Evolutionary conservation across 371 early-diverging fungal species (phyloP).

Genomic region (Mortierella sp.): DNA sequence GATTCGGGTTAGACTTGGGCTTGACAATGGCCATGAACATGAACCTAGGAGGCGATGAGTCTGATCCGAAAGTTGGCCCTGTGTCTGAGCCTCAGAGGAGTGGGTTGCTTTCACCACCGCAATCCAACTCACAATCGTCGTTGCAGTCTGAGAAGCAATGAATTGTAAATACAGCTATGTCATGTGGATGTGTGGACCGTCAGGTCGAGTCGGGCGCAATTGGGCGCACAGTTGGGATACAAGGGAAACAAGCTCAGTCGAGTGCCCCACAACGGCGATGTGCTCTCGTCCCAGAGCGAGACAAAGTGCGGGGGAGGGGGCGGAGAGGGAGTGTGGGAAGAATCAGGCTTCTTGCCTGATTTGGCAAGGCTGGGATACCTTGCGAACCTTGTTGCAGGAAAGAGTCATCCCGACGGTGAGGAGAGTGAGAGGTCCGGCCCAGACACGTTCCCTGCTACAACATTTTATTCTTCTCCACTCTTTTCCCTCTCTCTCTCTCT

Average conservation of each 20-base stretch:
- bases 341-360: slow-evolving; percentile 27
- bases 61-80: not conserved
- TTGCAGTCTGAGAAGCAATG: not conserved
- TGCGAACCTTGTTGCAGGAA: slow-evolving; percentile 1
- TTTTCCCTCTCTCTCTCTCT: slow-evolving; percentile 5
- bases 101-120: slow-evolving; percentile 11
- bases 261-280: no score
- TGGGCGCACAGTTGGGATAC: no score
- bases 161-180: not conserved
- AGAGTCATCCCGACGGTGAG: slow-evolving; percentile 15
- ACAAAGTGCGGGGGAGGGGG: no score
- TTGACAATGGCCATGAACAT: slow-evolving; percentile 4
- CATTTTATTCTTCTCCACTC: not conserved
- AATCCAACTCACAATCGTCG: not conserved
- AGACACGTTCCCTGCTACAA: not conserved
- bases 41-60: not conserved
- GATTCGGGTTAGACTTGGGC: slow-evolving; percentile 8
- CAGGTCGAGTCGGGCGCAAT: no score
- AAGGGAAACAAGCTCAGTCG: no score
- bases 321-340: slow-evolving; percentile 30
- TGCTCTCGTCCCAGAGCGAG: no score
- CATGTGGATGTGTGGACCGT: no score
- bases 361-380: slow-evolving; percentile 10
- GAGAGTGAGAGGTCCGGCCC: not conserved
- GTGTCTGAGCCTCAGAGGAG: not conserved